phyloP scores from a whole-genome alignment of 441 rosid genomes.

The Populus hybrid region DNA sequence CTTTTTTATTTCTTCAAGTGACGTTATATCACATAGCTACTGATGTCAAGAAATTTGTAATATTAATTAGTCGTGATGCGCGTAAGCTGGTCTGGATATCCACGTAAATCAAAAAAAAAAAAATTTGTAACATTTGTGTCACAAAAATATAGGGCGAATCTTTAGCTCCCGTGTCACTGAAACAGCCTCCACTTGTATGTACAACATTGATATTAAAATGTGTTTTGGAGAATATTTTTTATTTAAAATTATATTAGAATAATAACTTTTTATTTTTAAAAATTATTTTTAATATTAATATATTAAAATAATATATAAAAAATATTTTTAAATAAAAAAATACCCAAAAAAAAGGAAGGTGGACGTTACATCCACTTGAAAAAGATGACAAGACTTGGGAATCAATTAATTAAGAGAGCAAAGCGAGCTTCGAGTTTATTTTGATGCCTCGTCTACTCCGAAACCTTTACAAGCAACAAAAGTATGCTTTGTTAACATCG shows the following conservation, averaged over 20 bases:
- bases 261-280: too few relatives aligned
- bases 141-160: slow-evolving; percentile 8
- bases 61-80: too few relatives aligned
- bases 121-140: neutral
- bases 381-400: neutral
- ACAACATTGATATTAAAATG: too few relatives aligned
- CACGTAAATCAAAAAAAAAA: too few relatives aligned
- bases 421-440: neutral
- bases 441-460: slow-evolving; percentile 13
- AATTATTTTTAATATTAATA: too few relatives aligned
- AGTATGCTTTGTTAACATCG: neutral
- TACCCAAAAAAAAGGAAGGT: neutral
- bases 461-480: slow-evolving; percentile 15
- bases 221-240: too few relatives aligned
- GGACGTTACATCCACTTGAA: slow-evolving; percentile 11
- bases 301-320: too few relatives aligned
- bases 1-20: neutral
- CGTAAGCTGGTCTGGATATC: too few relatives aligned
- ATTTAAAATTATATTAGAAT: too few relatives aligned
- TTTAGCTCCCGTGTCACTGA: slow-evolving; percentile 15
- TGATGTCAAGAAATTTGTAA: neutral
- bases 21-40: too few relatives aligned
- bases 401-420: neutral
- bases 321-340: neutral
- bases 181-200: slow-evolving; percentile 31